Evolutionary conservation across 495 filamentous ascomycete genomes (phyloP), one percentile per base, ranked within the genome.

Genomic region (Penicillium steckii): DNA sequence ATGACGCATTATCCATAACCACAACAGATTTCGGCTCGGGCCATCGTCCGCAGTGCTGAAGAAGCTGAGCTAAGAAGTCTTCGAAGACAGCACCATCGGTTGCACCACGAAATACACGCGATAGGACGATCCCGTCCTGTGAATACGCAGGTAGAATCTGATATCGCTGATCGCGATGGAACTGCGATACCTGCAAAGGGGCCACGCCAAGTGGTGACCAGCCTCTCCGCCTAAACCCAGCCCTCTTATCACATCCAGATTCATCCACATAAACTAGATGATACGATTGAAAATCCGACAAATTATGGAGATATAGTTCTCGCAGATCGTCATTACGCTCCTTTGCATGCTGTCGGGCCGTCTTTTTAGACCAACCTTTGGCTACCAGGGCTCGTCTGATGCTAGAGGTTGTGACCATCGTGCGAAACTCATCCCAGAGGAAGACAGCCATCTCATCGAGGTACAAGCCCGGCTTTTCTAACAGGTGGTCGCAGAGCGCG

Each of bases 1-100:
- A n/a, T n/a, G n/a, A n/a, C n/a, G n/a, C n/a, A n/a, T n/a, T n/a
- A n/a, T n/a, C n/a, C n/a, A n/a, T n/a, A n/a, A n/a, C n/a, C n/a
- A n/a, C n/a, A n/a, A n/a, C n/a, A n/a, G 68, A 74, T 29, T 68
- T 72, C 22, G 57, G 69, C 42, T 69, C 62, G 3, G 67, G 74
- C 58, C 52, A 76, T 56, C 43, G 61, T 32, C 64, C 54, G 51
- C 53, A 74, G 41, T 71, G 57, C 21, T 56, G 53, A 22, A 77
- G 63, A 21, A 71, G 60, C 53, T 73, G 53, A 48, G 74, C 55
- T 44, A 75, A 64, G 53, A 73, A 76, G 44, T 68, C 60, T 48
- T 73, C 57, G 53, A 77, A 77, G 8, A 73, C 27, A 17, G 41
- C 46, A 38, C 60, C 62, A 64, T 75, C 68, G 21, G 62, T 76